phyloP scores from a whole-genome alignment of 208 protist species.

The Naegleria gruberi region DNA sequence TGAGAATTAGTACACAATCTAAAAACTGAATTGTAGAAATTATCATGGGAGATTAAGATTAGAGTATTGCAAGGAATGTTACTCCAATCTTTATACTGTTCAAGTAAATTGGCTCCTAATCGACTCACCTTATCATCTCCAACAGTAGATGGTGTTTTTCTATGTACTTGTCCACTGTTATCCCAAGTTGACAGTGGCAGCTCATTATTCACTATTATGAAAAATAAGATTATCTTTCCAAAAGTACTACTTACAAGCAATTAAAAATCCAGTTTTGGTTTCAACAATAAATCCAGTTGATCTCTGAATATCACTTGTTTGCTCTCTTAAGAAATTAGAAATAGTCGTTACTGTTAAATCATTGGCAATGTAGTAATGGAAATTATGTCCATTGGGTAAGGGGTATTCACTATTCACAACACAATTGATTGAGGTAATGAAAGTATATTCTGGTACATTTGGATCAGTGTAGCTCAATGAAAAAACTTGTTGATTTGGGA shows the following conservation, averaged over 20 bases:
- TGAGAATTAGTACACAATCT: no score
- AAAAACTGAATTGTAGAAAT: no score
- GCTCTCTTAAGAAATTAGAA: neutral
- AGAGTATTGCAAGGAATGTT: no score
- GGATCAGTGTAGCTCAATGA: neutral
- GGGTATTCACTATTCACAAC: neutral
- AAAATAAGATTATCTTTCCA: no score
- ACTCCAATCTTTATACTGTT: no score
- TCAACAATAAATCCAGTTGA: neutral
- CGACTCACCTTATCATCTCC: no score
- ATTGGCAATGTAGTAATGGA: neutral
- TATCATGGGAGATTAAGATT: no score
- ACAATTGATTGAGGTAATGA: neutral
- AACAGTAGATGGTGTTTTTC: no score
- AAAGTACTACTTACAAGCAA: neutral
- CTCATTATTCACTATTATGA: no score
- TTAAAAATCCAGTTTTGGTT: neutral
- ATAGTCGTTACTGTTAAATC: neutral
- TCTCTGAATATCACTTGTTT: neutral
- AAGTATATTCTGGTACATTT: neutral
- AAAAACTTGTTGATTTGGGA: neutral
- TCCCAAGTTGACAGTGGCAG: no score
- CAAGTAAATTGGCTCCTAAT: no score
- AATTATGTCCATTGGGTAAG: neutral
- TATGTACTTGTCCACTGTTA: no score